Percentiles rank a stretch among this genome's conserved stretches.
Conservation (phyloP, 257 asterid species). For the Solanum sejunctum region DNA sequence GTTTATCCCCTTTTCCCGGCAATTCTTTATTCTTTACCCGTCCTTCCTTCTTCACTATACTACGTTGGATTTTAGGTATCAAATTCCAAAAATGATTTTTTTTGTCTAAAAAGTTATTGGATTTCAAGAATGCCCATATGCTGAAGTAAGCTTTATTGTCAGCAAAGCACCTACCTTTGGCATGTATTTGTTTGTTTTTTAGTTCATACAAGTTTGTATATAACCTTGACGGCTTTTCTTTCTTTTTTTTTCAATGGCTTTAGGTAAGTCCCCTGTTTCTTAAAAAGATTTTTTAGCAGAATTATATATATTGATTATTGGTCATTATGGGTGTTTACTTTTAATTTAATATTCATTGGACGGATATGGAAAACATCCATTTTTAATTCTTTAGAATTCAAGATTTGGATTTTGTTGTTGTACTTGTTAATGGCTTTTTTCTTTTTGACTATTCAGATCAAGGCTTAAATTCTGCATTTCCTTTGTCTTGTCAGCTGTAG, state of each 20-base stretch:
- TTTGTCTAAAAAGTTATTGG: not conserved
- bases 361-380: slow-evolving; percentile 10
- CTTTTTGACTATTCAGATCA: not conserved
- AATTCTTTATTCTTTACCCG: not conserved
- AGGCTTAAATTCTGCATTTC: slow-evolving; percentile 1
- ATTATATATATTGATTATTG: slow-evolving; percentile 1
- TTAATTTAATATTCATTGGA: slow-evolving; percentile 9
- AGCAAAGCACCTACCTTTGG: slow-evolving; percentile 24
- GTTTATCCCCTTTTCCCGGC: not conserved
- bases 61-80: not conserved
- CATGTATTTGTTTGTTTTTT: slow-evolving; percentile 20
- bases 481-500: slow-evolving; percentile 20
- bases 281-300: slow-evolving; percentile 2
- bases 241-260: slow-evolving; percentile 33
- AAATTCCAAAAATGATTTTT: not conserved
- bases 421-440: slow-evolving; percentile 9
- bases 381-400: slow-evolving; percentile 19
- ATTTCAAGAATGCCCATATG: not conserved
- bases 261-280: slow-evolving; percentile 26
- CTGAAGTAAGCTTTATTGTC: slow-evolving; percentile 16
- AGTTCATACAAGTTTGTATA: slow-evolving; percentile 32
- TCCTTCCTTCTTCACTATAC: not conserved
- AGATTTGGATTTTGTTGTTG: slow-evolving; percentile 37
- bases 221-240: slow-evolving; percentile 36
- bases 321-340: not conserved